A percentile compares a stretch with the other conserved stretches of the same genome.
Conservation (phyloP, 495 filamentous ascomycete species). For the Melanomma pulvis-pyrius region DNA sequence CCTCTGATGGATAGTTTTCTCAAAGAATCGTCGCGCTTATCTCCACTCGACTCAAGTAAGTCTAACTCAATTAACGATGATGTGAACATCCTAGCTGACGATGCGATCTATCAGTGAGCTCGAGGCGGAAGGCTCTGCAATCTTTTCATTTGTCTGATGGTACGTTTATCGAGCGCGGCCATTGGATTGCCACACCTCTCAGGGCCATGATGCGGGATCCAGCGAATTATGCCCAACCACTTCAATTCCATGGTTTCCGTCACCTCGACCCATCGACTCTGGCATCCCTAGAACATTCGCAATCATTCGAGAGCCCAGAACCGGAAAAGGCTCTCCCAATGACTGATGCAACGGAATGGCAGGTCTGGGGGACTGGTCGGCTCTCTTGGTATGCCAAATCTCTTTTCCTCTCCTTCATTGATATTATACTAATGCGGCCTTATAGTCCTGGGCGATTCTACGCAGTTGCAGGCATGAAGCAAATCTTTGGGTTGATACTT, state of each 20-base stretch:
- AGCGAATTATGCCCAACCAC: not conserved
- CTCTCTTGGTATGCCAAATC: not conserved
- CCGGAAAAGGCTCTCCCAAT: not conserved
- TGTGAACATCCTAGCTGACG: not conserved
- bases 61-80: not conserved
- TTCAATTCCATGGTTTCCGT: slow-evolving; percentile 14
- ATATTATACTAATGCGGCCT: not conserved
- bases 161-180: not conserved
- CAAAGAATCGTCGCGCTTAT: slow-evolving; percentile 12
- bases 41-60: slow-evolving; percentile 8
- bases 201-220: not conserved
- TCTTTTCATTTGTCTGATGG: slow-evolving; percentile 17
- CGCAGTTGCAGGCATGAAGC: slow-evolving; percentile 1
- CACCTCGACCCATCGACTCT: not conserved
- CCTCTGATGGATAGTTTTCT: slow-evolving; percentile 19
- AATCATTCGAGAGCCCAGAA: not conserved
- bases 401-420: not conserved
- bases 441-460: slow-evolving; percentile 11
- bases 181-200: slow-evolving; percentile 8
- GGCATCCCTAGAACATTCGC: not conserved
- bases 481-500: not conserved
- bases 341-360: not conserved
- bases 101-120: not conserved
- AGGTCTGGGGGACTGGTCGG: slow-evolving; percentile 8
- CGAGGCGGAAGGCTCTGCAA: slow-evolving; percentile 6